These are phyloP conservation scores for Chrysopogon serrulatus DNA, from an alignment of 176 grass and related monocot genomes.

Conservation along the genomic window DNA sequence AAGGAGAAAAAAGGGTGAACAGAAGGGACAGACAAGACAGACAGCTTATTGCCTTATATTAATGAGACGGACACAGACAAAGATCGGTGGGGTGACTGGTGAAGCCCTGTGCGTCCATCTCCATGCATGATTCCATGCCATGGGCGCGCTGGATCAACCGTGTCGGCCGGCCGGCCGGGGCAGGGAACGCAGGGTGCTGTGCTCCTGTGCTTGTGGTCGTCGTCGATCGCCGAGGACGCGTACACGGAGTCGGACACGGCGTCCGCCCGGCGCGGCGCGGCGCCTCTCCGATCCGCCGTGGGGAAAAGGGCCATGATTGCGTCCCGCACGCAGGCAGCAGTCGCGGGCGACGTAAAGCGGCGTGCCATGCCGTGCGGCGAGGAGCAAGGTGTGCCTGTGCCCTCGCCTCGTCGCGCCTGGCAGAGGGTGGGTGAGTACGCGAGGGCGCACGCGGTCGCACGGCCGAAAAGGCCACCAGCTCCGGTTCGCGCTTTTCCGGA, in stretches of 20 bases:
- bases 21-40: neutral
- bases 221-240: neutral
- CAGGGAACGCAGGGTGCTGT: neutral
- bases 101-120: constrained; percentile 1
- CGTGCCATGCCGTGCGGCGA: neutral
- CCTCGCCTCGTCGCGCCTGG: too few species aligned
- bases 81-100: constrained; percentile 18
- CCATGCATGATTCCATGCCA: neutral
- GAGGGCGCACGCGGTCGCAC: constrained; percentile 18
- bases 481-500: constrained; percentile 19
- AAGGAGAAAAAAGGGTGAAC: neutral
- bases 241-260: neutral
- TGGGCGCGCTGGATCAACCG: neutral
- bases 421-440: neutral
- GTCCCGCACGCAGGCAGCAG: neutral
- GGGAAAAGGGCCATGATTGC: constrained; percentile 3
- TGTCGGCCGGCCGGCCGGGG: neutral
- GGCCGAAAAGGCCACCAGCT: neutral
- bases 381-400: neutral
- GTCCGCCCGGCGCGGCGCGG: neutral
- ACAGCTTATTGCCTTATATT: too few species aligned
- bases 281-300: neutral
- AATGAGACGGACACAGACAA: neutral
- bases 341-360: neutral
- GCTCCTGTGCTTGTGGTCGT: neutral